Conservation (phyloP, 495 filamentous ascomycete species). For the Aspergillus taichungensis region DNA sequence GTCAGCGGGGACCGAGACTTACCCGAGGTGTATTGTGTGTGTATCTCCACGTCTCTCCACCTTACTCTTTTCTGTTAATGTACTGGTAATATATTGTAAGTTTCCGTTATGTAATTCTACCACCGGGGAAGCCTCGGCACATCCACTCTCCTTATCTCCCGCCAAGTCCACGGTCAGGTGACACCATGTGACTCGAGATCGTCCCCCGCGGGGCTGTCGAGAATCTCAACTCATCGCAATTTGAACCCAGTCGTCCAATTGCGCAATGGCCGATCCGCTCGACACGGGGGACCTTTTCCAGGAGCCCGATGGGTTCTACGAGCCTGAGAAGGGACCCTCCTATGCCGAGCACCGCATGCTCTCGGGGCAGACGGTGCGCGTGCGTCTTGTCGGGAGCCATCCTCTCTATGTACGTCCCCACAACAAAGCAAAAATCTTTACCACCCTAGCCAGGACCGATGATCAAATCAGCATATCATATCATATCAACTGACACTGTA, state of each 20-base stretch:
- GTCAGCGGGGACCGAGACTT: no score
- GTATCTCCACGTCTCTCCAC: no score
- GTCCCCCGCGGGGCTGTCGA: no score
- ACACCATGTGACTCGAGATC: constrained; percentile 8
- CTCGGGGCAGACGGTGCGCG: constrained; percentile 53
- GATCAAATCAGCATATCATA: no score
- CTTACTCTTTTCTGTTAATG: no score
- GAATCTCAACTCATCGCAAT: background rate
- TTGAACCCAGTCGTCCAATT: constrained; percentile 2
- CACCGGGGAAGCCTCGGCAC: no score
- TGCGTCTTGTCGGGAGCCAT: constrained; percentile 82
- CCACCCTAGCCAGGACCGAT: no score
- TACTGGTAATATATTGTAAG: no score
- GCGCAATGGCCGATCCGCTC: constrained; percentile 29
- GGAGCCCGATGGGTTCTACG: constrained; percentile 72
- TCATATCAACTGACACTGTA: no score
- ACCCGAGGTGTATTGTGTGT: no score
- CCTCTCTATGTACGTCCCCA: constrained; percentile 63
- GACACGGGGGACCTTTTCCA: constrained; percentile 54
- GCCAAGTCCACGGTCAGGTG: constrained; percentile 9
- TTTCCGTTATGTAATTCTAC: no score
- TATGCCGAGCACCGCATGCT: constrained; percentile 59
- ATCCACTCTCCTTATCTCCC: constrained; percentile 1
- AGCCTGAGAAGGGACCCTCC: constrained; percentile 59
- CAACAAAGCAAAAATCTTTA: background rate